Percentiles rank a stretch among this genome's conserved stretches.
Conservation (phyloP, 83 land plant genomes). For the Isoetes engelmannii region DNA sequence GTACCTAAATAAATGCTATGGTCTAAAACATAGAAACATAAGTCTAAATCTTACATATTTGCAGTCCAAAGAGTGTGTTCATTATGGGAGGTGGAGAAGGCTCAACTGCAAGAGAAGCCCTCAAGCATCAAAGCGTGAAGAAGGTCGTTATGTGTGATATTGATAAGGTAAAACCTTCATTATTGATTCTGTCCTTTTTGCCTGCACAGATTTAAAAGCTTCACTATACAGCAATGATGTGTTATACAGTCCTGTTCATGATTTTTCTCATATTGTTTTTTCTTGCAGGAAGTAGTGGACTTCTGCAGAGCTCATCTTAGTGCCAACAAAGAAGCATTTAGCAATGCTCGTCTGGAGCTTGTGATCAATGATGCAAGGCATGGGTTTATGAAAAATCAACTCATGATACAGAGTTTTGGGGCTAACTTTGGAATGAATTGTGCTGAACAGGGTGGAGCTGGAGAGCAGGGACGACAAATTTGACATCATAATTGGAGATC, state of each 20-base stretch:
- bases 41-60: slow-evolving; percentile 2
- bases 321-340: slow-evolving; percentile 60
- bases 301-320: slow-evolving; percentile 60
- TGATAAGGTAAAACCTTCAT: slow-evolving; percentile 45
- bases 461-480: slow-evolving; percentile 52
- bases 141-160: slow-evolving; percentile 97
- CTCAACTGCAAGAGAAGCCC: slow-evolving; percentile 79
- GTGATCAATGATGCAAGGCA: slow-evolving; percentile 85
- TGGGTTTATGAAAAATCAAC: too few species aligned
- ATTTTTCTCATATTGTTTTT: not conserved
- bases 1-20: not conserved
- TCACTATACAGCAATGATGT: too few species aligned
- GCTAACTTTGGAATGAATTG: not conserved
- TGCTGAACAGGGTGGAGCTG: slow-evolving; percentile 53
- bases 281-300: slow-evolving; percentile 78
- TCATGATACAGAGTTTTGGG: not conserved
- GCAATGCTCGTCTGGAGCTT: slow-evolving; percentile 52
- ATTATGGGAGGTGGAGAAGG: slow-evolving; percentile 99
- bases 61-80: slow-evolving; percentile 74
- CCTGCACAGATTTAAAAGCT: not conserved
- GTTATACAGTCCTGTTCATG: too few species aligned
- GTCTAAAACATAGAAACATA: not conserved
- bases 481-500: slow-evolving; percentile 83
- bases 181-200: not conserved
- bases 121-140: slow-evolving; percentile 57